Evolutionary conservation across 2,329 filamentous ascomycete genomes (phyloP).

Genomic region (Exophiala dermatitidis): DNA sequence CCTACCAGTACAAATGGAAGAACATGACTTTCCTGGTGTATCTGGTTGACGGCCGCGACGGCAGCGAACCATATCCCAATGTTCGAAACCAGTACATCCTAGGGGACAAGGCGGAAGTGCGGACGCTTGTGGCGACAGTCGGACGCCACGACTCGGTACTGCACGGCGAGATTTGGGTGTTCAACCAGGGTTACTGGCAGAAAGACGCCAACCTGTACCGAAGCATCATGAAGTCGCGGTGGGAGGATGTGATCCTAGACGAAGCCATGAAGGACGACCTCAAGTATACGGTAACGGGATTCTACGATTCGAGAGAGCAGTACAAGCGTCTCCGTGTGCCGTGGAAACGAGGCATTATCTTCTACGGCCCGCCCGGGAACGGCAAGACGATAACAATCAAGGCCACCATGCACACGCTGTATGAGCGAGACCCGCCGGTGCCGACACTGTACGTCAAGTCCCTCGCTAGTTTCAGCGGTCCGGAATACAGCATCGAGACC

Average conservation of each 20-base stretch:
- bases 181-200: constrained; percentile 37
- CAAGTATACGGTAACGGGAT: constrained; percentile 35
- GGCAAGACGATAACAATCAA: constrained; percentile 44
- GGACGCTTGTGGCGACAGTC: constrained; percentile 14
- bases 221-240: constrained; percentile 37
- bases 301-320: constrained; percentile 35
- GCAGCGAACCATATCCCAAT: constrained; percentile 2
- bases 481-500: constrained; percentile 25
- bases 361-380: constrained; percentile 37
- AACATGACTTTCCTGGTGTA: constrained; percentile 24
- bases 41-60: constrained; percentile 25
- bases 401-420: constrained; percentile 39
- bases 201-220: constrained; percentile 35
- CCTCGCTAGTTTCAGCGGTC: constrained; percentile 15
- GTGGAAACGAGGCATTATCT: constrained; percentile 43
- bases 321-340: constrained; percentile 41
- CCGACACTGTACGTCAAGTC: constrained; percentile 38
- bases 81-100: constrained; percentile 26
- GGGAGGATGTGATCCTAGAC: constrained; percentile 44
- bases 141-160: constrained; percentile 24
- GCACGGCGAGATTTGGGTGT: constrained; percentile 40
- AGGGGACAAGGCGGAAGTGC: constrained; percentile 15
- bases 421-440: constrained; percentile 31
- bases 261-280: constrained; percentile 39
- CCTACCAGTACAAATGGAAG: constrained; percentile 21